Conservation (phyloP, 129 eudicot genomes). For the Solidago caesia region DNA sequence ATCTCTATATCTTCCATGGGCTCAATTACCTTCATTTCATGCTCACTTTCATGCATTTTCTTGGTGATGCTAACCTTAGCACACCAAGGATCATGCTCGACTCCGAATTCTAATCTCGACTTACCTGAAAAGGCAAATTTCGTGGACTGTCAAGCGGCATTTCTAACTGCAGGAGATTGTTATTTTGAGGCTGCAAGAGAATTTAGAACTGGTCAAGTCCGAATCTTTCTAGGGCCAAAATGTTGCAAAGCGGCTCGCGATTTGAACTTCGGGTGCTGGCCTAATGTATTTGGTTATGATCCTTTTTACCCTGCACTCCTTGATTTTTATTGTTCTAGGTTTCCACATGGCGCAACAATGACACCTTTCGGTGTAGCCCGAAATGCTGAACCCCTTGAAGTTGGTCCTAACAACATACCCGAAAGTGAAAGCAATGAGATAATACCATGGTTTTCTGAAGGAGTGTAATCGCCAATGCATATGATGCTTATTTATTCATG, state of each 20-base stretch:
- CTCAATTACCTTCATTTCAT: conserved; percentile 6
- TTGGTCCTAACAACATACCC: background rate
- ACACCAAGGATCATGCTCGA: conserved; percentile 14
- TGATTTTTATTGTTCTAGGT: conserved; percentile 26
- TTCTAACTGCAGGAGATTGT: conserved; percentile 27
- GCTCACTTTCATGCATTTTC: conserved; percentile 30
- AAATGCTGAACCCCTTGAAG: conserved; percentile 6
- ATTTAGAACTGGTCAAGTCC: conserved; percentile 23
- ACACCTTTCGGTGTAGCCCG: background rate
- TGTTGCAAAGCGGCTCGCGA: conserved; percentile 38
- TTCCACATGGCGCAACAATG: background rate
- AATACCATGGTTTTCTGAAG: background rate
- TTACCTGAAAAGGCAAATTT: conserved; percentile 15
- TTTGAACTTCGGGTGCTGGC: conserved; percentile 32
- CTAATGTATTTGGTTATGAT: conserved; percentile 23
- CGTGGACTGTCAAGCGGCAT: conserved; percentile 24
- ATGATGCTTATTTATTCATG: background rate
- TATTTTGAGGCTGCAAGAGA: conserved; percentile 16
- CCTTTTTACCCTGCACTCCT: conserved; percentile 31
- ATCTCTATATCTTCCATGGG: conserved; percentile 15
- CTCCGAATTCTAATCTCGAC: conserved; percentile 12
- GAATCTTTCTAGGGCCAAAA: conserved; percentile 25
- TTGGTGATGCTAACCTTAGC: conserved; percentile 23
- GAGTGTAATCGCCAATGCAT: background rate
- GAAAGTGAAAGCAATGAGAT: conserved; percentile 13